Base-by-base conservation (phyloP, 768 basidiomycete species). In the Cyclocybe cylindracea region DNA sequence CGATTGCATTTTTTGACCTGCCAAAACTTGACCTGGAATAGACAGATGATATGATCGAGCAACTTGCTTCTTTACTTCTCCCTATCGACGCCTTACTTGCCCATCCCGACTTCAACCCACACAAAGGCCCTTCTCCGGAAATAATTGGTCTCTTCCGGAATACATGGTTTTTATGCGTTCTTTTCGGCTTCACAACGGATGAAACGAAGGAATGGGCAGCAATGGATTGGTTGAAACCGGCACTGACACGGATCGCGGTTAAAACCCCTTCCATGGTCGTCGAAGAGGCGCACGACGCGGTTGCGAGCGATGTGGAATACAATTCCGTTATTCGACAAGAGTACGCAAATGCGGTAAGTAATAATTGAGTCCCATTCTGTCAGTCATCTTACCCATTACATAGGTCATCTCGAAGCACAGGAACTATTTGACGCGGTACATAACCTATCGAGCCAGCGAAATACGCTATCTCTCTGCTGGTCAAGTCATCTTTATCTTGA, bases 141-240 rank as follows among this genome's bases (percentile, higher is more conserved):
- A 65, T 92, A 10, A 84, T 88, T 9, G 74, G 84, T 4, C 73
- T 93, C 16, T 98, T 97, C 79, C 83, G 94, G 39, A 94, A 92
- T 62, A 78, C 94, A 70, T 99, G 96, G 96, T 94, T 95, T 69
- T 70, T 98, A 14, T 94, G 91, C 64, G 82, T 90, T 19, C 79
- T 96, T 11, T 94, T 96, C 61, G 82, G 87, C 16, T 89, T 98
- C 59, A 87, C 91, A 2, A 71, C 70, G 5, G 69, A 74, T 14
- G 75, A 78, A 33, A 76, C 77, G 32, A 75, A 72, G 16, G 84
- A 84, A 40, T 79, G 77, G 31, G 76, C 78, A 18, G 85, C 87
- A 2, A 86, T 88, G 81, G 83, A 86, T 39, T 92, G 92, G 88
- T 79, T 91, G 44, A 74, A 78, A 39, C 85, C 89, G 31, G 87